phyloP scores from a whole-genome alignment of 2,329 filamentous ascomycete genomes.

The Aureobasidium sp. region DNA sequence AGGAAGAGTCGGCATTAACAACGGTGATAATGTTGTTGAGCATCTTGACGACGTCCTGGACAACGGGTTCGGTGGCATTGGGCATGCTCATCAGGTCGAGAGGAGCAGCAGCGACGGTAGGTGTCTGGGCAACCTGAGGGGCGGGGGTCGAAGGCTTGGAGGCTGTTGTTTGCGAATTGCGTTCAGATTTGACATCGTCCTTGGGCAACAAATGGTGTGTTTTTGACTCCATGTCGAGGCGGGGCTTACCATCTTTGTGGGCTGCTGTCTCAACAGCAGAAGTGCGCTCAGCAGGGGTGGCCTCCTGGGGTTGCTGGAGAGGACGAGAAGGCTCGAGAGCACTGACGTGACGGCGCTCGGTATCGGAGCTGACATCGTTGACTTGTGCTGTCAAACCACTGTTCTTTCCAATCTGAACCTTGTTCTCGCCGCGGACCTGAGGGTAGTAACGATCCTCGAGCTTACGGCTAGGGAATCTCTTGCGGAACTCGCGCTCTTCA shows the following conservation, averaged over 20 bases:
- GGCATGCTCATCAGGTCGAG: conserved; percentile 72
- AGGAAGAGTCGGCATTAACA: conserved; percentile 77
- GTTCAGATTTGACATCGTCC: conserved; percentile 20
- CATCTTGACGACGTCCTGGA: conserved; percentile 90
- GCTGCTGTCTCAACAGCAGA: conserved; percentile 19
- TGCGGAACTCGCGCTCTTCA: conserved; percentile 88
- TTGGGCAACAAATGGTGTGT: conserved; percentile 15
- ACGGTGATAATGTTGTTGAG: conserved; percentile 93
- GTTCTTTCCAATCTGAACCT: conserved; percentile 75
- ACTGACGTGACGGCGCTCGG: conserved; percentile 53
- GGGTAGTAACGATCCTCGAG: conserved; percentile 34
- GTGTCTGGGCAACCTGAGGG: conserved; percentile 39
- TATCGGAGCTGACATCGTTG: conserved; percentile 47
- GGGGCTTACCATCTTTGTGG: conserved; percentile 12
- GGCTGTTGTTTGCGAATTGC: conserved; percentile 16
- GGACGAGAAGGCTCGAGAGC: conserved; percentile 44
- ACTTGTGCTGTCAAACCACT: conserved; percentile 74
- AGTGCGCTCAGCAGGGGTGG: conserved; percentile 17
- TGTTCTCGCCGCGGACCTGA: conserved; percentile 49
- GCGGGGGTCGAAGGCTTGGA: conserved; percentile 34
- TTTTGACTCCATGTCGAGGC: conserved; percentile 20
- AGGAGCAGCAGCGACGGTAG: conserved; percentile 47
- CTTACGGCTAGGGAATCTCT: conserved; percentile 60
- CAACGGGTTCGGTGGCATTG: conserved; percentile 73
- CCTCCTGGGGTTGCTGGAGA: conserved; percentile 18